Percentiles rank a stretch among this genome's conserved stretches.
phyloP scores from a whole-genome alignment of 1,284 basidiomycete genomes.

The Grifola frondosa region DNA sequence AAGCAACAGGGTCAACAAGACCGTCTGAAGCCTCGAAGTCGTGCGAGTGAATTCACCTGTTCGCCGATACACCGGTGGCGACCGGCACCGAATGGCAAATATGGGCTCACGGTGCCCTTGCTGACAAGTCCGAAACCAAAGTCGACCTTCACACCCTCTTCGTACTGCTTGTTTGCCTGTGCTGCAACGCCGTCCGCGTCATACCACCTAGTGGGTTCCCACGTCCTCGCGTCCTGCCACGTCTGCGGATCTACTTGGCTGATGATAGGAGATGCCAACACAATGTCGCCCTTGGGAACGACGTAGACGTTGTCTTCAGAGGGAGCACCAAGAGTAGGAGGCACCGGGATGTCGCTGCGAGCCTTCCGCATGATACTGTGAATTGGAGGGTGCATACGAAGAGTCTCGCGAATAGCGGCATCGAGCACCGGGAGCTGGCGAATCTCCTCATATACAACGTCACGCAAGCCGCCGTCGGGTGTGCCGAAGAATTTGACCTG shows the following conservation, averaged over 20 bases:
- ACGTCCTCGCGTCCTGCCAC: constrained; percentile 76
- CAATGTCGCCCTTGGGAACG: constrained; percentile 89
- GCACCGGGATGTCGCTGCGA: constrained; percentile 81
- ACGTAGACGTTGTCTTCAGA: constrained; percentile 75
- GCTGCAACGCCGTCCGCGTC: constrained; percentile 77
- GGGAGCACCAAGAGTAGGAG: constrained; percentile 77
- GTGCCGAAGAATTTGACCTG: constrained; percentile 84
- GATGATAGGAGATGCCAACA: constrained; percentile 88
- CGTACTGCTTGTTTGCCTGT: constrained; percentile 72
- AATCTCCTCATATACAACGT: constrained; percentile 87
- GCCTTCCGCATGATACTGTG: constrained; percentile 93
- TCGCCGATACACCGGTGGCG: constrained; percentile 95
- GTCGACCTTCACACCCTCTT: constrained; percentile 89
- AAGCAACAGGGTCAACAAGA: constrained; percentile 11
- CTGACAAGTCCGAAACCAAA: constrained; percentile 94
- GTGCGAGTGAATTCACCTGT: constrained; percentile 52
- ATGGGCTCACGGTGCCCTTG: constrained; percentile 89
- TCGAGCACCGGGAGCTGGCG: constrained; percentile 84
- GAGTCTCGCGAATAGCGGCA: constrained; percentile 89
- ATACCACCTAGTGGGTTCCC: constrained; percentile 86
- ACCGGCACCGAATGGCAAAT: constrained; percentile 97
- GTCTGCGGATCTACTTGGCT: constrained; percentile 85
- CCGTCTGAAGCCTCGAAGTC: neutral
- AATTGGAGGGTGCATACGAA: constrained; percentile 90
- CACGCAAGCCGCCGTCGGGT: constrained; percentile 77